Percentiles rank a stretch among this genome's conserved stretches.
Evolutionary conservation across 306 rosid species (phyloP).

Genomic region (Rosa persica): DNA sequence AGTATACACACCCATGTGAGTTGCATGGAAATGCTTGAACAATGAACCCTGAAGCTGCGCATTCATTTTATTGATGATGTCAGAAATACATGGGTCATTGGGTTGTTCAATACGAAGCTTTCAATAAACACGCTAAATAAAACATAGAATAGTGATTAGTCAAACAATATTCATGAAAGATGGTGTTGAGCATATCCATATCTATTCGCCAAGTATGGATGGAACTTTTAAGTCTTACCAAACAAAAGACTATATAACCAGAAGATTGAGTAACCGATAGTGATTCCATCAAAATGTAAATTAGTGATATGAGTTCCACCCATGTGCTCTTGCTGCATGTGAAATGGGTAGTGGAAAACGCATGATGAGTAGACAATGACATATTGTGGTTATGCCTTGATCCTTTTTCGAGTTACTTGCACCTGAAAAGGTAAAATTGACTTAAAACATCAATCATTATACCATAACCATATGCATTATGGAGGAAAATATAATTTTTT

Average conservation of each 20-base stretch:
- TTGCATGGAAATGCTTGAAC: slow-evolving; percentile 18
- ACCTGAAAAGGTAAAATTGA: neutral
- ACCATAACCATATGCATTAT: neutral
- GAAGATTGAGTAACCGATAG: neutral
- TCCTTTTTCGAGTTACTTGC: neutral
- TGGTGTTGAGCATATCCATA: neutral
- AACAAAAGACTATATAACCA: neutral
- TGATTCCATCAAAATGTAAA: slow-evolving; percentile 9
- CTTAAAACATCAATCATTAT: slow-evolving; percentile 8
- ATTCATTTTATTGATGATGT: slow-evolving; percentile 13
- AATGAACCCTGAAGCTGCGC: slow-evolving; percentile 3
- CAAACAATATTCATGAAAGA: neutral
- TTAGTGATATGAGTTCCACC: neutral
- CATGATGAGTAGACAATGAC: neutral
- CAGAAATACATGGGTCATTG: slow-evolving; percentile 11
- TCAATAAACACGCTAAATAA: neutral
- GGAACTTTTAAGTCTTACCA: neutral
- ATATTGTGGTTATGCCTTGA: neutral
- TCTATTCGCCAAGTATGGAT: neutral
- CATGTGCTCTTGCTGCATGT: slow-evolving; percentile 16
- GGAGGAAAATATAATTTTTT: neutral
- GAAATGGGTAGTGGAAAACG: neutral
- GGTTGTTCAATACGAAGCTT: slow-evolving; percentile 10
- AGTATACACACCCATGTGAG: slow-evolving; percentile 21
- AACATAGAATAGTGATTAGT: neutral